Conservation (phyloP, 2,329 filamentous ascomycete species). For the Endocalyx cinctus region DNA sequence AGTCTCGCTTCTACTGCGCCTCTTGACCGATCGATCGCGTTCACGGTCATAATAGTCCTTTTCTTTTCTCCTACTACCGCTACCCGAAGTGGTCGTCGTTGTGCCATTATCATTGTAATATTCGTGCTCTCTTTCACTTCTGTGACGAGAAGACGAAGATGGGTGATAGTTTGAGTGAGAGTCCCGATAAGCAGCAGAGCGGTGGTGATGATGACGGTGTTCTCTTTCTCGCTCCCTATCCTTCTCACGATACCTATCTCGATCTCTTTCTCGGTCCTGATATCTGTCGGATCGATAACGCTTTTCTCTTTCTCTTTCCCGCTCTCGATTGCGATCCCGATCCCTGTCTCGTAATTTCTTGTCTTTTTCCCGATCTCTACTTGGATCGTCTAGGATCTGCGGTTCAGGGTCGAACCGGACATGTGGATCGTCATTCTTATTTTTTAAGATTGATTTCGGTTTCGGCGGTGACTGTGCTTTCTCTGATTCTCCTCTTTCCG, state of each 20-base stretch:
- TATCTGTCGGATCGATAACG: not conserved
- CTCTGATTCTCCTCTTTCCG: no score
- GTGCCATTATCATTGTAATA: constrained; percentile 13
- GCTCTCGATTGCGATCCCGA: not conserved
- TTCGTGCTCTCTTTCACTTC: constrained; percentile 27
- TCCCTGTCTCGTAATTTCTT: constrained; percentile 9
- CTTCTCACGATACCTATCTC: constrained; percentile 10
- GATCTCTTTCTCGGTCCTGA: not conserved
- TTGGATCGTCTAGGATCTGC: constrained; percentile 27
- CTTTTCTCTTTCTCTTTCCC: not conserved
- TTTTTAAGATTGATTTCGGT: constrained; percentile 59
- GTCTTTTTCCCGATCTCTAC: constrained; percentile 9
- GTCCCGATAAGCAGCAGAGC: no score
- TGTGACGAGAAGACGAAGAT: no score
- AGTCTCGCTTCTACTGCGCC: constrained; percentile 48
- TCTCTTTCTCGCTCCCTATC: constrained; percentile 8
- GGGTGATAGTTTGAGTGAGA: no score
- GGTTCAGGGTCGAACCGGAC: constrained; percentile 48
- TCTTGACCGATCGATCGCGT: constrained; percentile 29
- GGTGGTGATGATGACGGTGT: no score
- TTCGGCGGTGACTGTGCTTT: constrained; percentile 31
- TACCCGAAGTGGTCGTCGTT: constrained; percentile 16
- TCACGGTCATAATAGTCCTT: constrained; percentile 23
- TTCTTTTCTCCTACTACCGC: constrained; percentile 5
- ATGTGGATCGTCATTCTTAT: constrained; percentile 50